These are phyloP conservation scores for Jaltomata sinuosa DNA, from an alignment of 257 asterid genomes.

Conservation along the genomic window DNA sequence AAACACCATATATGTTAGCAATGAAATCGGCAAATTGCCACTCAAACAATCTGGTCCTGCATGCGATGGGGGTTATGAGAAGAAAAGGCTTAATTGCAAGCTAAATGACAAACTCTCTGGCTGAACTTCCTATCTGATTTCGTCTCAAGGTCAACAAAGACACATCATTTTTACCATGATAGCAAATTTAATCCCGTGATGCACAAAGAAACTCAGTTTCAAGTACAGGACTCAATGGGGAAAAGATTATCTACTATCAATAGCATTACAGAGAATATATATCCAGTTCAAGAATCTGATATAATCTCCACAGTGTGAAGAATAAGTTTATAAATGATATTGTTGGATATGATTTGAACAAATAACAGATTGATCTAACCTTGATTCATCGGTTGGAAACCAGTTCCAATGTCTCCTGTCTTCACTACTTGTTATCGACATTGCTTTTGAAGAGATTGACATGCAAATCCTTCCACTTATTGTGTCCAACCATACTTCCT, in stretches of 20 bases:
- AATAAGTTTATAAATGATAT: not conserved
- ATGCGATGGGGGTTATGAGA: not conserved
- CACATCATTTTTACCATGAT: not conserved
- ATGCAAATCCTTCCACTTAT: constrained; percentile 71
- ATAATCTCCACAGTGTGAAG: not conserved
- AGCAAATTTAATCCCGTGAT: not conserved
- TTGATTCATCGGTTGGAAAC: constrained; percentile 90
- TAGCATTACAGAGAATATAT: not conserved
- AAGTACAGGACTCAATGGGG: not conserved
- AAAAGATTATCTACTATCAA: not conserved
- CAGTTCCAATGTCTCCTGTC: constrained; percentile 95
- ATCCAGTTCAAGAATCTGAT: not conserved
- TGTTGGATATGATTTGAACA: not conserved
- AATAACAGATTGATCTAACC: constrained; percentile 29
- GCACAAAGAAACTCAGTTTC: not conserved
- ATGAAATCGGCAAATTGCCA: not conserved
- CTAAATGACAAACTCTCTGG: not conserved
- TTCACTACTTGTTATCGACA: constrained; percentile 90
- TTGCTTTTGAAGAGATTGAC: constrained; percentile 80
- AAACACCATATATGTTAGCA: not conserved
- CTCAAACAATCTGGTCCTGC: not conserved
- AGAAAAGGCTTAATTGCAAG: not conserved
- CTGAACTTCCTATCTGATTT: not conserved
- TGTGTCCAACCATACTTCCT: constrained; percentile 89
- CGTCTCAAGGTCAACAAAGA: not conserved